A percentile compares a stretch with the other conserved stretches of the same genome.
These are phyloP conservation scores for Astrocystis sublimbata DNA, from an alignment of 495 filamentous ascomycete genomes.

Conservation along the genomic window DNA sequence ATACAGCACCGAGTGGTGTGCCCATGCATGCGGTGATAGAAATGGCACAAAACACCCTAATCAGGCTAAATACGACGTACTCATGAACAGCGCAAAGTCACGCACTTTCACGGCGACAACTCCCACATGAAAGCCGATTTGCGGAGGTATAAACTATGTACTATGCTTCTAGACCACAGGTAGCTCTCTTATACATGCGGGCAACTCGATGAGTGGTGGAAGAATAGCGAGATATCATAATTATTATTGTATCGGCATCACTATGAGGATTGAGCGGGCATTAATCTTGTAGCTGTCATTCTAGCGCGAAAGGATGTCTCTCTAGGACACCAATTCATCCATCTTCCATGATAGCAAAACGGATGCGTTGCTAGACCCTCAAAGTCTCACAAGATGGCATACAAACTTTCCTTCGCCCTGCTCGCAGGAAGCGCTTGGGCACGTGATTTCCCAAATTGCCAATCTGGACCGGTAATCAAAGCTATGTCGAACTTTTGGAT, in stretches of 20 bases:
- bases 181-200: background rate
- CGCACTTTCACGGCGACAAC: background rate
- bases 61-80: constrained; percentile 2
- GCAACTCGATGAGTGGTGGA: background rate
- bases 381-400: constrained; percentile 1
- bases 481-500: background rate
- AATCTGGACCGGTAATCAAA: constrained; percentile 6
- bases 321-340: background rate
- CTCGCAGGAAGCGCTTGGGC: constrained; percentile 8
- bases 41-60: background rate
- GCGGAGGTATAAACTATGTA: background rate
- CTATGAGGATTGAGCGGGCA: background rate
- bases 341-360: background rate
- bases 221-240: constrained; percentile 5
- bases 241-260: background rate
- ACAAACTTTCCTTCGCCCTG: background rate
- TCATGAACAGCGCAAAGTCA: background rate
- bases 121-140: background rate
- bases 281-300: background rate
- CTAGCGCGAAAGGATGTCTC: background rate
- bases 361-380: background rate
- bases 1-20: too few species aligned
- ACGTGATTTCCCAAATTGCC: constrained; percentile 17
- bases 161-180: background rate
- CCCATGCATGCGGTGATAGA: background rate